Conservation (phyloP, 805 yeast genomes). For the Isabelozyma rhagii region DNA sequence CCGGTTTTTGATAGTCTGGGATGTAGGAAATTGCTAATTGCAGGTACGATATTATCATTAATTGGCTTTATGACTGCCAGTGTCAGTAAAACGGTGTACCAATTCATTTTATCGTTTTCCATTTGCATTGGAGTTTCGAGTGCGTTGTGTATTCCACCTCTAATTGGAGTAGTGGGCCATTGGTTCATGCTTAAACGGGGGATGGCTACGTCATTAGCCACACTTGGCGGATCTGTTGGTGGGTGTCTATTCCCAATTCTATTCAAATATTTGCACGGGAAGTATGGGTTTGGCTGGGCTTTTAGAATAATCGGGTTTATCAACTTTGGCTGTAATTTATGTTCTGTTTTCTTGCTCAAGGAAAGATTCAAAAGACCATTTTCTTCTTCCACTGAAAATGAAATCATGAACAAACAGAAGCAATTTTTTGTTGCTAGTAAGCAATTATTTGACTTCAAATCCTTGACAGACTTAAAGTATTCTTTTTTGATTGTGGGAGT, state of each 20-base stretch:
- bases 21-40: conserved; percentile 41
- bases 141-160: conserved; percentile 58
- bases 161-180: conserved; percentile 60
- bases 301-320: conserved; percentile 44
- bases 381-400: neutral
- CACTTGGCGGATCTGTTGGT: conserved; percentile 63
- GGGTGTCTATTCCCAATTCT: conserved; percentile 61
- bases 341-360: conserved; percentile 23
- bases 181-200: conserved; percentile 63
- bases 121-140: conserved; percentile 54
- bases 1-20: conserved; percentile 65
- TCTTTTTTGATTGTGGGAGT: conserved; percentile 36
- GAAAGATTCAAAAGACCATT: conserved; percentile 18
- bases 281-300: conserved; percentile 61
- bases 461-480: conserved; percentile 37
- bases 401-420: conserved; percentile 1
- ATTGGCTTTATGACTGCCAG: conserved; percentile 56
- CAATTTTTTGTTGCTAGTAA: conserved; percentile 9
- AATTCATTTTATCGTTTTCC: conserved; percentile 58
- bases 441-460: conserved; percentile 28
- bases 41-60: conserved; percentile 42
- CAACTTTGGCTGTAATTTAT: conserved; percentile 22
- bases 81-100: conserved; percentile 48
- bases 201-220: conserved; percentile 35
- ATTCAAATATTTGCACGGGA: conserved; percentile 41